Conservation (phyloP, 176 grass and related monocot genomes). For the Ensete glaucum region DNA sequence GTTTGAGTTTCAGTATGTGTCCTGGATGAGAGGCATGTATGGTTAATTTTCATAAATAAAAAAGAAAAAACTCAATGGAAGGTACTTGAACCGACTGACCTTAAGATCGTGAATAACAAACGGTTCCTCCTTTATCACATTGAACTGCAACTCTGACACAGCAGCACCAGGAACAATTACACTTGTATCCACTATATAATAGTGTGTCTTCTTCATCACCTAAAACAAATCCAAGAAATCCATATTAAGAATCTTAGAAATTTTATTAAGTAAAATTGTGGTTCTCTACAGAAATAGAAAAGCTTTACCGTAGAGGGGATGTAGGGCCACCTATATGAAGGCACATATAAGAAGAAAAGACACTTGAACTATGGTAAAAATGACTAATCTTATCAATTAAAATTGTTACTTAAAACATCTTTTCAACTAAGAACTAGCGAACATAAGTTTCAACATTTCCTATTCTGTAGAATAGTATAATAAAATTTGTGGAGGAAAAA, state of each 20-base stretch:
- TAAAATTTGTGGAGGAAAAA: not conserved
- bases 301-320: not conserved
- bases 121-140: conserved; percentile 81
- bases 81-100: conserved; percentile 30
- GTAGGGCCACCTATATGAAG: not conserved
- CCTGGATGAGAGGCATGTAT: not conserved
- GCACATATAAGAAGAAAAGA: not conserved
- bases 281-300: not conserved
- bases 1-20: not conserved
- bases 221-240: conserved; percentile 22
- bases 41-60: not conserved
- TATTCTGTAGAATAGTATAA: not conserved
- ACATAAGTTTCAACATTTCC: not conserved
- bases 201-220: conserved; percentile 99
- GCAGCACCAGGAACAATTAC: conserved; percentile 83
- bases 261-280: not conserved
- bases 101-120: conserved; percentile 77
- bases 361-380: not conserved
- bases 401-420: not conserved
- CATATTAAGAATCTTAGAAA: not conserved
- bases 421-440: not conserved
- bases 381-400: not conserved
- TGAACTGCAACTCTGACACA: conserved; percentile 74
- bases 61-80: not conserved
- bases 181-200: conserved; percentile 95